A percentile compares a stretch with the other conserved stretches of the same genome.
Evolutionary conservation across 129 eudicot species (phyloP).

Genomic region (Daucus carota): DNA sequence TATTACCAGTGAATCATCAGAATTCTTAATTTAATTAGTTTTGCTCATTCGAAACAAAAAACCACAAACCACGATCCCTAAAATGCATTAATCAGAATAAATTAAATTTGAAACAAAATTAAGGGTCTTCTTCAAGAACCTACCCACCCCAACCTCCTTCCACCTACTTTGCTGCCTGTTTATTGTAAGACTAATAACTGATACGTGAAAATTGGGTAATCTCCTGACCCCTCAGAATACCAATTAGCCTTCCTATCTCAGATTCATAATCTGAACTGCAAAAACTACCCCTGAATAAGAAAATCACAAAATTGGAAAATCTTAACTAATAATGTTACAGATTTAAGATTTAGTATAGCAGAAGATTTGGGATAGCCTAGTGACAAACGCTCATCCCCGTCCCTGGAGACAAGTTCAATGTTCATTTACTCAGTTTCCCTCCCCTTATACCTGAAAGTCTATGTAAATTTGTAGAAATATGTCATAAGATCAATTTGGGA

Average conservation of each 20-base stretch:
- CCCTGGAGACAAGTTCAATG: too few species aligned
- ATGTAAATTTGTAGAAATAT: too few species aligned
- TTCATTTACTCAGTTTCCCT: too few species aligned
- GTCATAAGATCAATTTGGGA: too few species aligned
- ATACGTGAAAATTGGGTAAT: neutral
- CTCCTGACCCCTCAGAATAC: neutral
- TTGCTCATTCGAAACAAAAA: neutral
- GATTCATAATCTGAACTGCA: neutral
- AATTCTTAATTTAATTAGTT: neutral
- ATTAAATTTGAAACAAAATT: neutral
- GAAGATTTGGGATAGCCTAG: neutral
- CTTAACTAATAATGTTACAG: neutral
- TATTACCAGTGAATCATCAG: neutral
- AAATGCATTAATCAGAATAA: neutral
- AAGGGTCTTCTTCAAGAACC: neutral
- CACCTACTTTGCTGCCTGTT: neutral
- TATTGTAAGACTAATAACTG: neutral
- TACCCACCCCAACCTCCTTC: neutral
- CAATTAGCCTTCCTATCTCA: neutral
- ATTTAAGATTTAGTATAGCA: neutral
- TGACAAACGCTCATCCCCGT: neutral
- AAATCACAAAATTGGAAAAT: neutral
- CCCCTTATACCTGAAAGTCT: too few species aligned
- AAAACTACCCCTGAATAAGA: neutral
- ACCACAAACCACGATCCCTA: neutral